phyloP scores from a whole-genome alignment of 352 stramenopile genomes.

The Phytopythium litorale region DNA sequence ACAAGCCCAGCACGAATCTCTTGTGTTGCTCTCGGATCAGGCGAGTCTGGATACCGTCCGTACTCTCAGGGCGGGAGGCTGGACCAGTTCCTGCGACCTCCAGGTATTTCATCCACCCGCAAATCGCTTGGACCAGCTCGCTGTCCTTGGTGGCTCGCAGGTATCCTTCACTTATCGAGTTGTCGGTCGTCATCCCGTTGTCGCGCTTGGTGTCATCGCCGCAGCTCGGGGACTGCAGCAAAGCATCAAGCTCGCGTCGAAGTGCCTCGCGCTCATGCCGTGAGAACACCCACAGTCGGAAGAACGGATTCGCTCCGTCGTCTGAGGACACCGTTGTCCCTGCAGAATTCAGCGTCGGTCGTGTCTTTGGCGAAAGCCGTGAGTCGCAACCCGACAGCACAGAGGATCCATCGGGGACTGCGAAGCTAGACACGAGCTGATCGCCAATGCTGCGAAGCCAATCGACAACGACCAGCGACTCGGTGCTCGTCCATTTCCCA shows the following conservation, averaged over 20 bases:
- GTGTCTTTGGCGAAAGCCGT: background rate
- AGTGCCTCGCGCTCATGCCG: background rate
- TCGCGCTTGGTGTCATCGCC: background rate
- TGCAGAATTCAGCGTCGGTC: background rate
- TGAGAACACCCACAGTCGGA: constrained; percentile 3
- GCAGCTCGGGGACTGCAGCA: constrained; percentile 7
- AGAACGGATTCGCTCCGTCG: background rate
- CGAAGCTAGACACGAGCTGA: background rate
- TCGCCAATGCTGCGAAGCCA: constrained; percentile 1
- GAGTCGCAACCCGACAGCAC: no score
- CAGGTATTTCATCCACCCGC: background rate
- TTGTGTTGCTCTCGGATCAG: constrained; percentile 10
- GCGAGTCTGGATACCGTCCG: background rate
- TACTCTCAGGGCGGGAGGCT: background rate
- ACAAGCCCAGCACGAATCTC: constrained; percentile 26
- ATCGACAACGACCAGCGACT: constrained; percentile 6
- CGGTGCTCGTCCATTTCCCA: background rate
- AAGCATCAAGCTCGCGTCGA: constrained; percentile 3
- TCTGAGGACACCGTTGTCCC: background rate
- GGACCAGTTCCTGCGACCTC: no score
- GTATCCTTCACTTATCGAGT: constrained; percentile 1
- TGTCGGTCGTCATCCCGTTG: background rate
- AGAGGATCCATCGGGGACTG: background rate
- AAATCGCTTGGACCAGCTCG: constrained; percentile 1
- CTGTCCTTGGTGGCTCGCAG: background rate